phyloP scores from a whole-genome alignment of 2,329 filamentous ascomycete species.

The Trichoderma semiorbis region DNA sequence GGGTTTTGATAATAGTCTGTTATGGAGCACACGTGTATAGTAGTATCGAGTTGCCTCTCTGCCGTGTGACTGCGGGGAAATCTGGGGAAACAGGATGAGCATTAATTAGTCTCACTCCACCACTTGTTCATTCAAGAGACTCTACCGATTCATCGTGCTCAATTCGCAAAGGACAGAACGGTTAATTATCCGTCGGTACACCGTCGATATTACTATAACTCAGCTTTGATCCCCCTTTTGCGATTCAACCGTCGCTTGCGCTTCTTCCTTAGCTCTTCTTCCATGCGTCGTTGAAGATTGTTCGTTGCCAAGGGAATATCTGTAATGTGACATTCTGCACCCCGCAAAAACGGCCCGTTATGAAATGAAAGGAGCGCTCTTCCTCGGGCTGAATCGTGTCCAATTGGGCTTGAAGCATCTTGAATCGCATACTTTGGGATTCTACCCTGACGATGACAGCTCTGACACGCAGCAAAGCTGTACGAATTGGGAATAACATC shows the following conservation, averaged over 20 bases:
- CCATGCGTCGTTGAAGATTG: not conserved
- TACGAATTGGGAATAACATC: not conserved
- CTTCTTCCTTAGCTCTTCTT: not conserved
- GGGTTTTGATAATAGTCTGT: not conserved
- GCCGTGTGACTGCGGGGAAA: conserved; percentile 7
- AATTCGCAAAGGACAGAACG: not conserved
- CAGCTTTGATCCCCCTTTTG: not conserved
- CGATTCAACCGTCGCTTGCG: not conserved
- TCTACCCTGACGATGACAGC: not conserved
- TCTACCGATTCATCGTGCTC: not conserved
- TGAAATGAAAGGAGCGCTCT: not conserved
- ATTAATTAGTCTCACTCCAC: not conserved
- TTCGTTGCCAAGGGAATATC: not conserved
- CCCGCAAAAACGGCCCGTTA: not conserved
- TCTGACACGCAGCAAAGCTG: not conserved
- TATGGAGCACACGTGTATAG: not conserved
- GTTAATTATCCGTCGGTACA: conserved; percentile 2
- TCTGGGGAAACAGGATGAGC: conserved; percentile 1
- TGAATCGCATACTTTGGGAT: not conserved
- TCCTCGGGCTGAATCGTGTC: not conserved
- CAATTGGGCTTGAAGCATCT: not conserved
- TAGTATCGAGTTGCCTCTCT: not conserved
- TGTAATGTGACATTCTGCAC: not conserved
- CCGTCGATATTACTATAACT: not conserved
- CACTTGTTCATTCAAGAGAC: not conserved